Evolutionary conservation across 163 green algal species (phyloP), one percentile per base, ranked within the genome.

Genomic region (Chlamydomonas reinhardtii): DNA sequence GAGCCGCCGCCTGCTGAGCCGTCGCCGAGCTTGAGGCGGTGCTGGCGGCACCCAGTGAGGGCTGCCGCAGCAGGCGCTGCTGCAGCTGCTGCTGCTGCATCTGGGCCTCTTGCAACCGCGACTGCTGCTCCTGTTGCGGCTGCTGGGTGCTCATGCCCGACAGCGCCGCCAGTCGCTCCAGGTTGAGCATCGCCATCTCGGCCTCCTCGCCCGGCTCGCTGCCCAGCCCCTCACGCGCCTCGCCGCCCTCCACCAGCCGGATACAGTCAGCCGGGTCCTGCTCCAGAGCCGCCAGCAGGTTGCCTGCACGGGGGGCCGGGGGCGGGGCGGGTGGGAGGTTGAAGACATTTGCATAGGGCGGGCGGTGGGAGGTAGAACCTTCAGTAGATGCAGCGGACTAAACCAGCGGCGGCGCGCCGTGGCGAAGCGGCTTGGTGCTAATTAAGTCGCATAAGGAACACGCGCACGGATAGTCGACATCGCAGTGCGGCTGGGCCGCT

Each of bases 241-340:
- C 48, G 8, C n/a, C 48, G 27, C 15, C 56, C 56, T 78, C 80
- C 69, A 54, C 56, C 5, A 86, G 34, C 34, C 70, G 64, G 24
- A 86, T 71, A 34, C 80, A 86, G 16, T 69, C 20, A 35, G 25
- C 20, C 0, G 80, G 80, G 70, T 86, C 80, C 27, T 54, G 8
- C 35, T 86, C 80, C 70, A 86, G 56, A 25, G 79, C 80, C 34
- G 69, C 56, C 4, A 86, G 35, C 14, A 86, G 25, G 27, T 86
- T 79, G 34, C 80, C 80, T 86, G 79, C n/a, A n/a, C n/a, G n/a
- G n/a, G n/a, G n/a, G n/a, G n/a, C 0, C 27, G 66, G 14, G 15
- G 15, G 66, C 27, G 29, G 29, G 20, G 20, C 12, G 20, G 20
- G 59, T 20, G n/a, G n/a, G n/a, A n/a, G n/a, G n/a, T n/a, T n/a